Base-by-base conservation (phyloP, 106 monocot species). In the Dioscorea dumetorum region DNA sequence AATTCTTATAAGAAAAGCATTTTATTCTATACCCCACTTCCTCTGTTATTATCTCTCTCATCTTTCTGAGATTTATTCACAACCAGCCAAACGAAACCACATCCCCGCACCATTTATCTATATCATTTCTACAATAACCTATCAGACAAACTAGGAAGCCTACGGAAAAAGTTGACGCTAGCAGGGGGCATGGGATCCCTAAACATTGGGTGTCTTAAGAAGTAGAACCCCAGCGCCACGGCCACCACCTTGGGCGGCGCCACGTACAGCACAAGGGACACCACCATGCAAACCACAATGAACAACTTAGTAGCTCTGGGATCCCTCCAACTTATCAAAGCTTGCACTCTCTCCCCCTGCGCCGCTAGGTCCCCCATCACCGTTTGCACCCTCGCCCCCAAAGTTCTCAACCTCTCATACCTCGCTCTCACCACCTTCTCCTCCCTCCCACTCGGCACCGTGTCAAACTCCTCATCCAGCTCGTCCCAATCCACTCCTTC, bases 351-450 rank as follows among this genome's bases (percentile, higher is more conserved):
- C 78, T 97, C 95, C 60, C 95, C 95, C 66, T 97, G 95, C 51
- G 95, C 95, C 50, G 95, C 95, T 33, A 97, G 60, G 78, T 97
- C 95, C 48, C 95, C 95, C 81, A 97, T 84, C 63, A 91, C 86
- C 10, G 84, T 83, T 76, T 97, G 95, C 61, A 92, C 91, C 71
- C 91, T 77, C 20, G 77, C 81, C 5, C 82, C 95, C 65, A 89
- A 58, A 48, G 72, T 62, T 72, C 95, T 73, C 59, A 97, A 67
- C 72, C 88, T 57, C 67, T 97, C 87, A 69, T 97, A 97, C 67
- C 95, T 53, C 49, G 72, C 64, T 61, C 85, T 41, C 60, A 97
- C 72, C 32, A 84, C 73, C 60, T 92, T 86, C 6, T 22, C 18
- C 18, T 81, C 62, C 70, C 69, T 75, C 62, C 19, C 48, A 60